Evolutionary conservation across 106 monocot species (phyloP).

Genomic region (Dendrobium huoshanense): DNA sequence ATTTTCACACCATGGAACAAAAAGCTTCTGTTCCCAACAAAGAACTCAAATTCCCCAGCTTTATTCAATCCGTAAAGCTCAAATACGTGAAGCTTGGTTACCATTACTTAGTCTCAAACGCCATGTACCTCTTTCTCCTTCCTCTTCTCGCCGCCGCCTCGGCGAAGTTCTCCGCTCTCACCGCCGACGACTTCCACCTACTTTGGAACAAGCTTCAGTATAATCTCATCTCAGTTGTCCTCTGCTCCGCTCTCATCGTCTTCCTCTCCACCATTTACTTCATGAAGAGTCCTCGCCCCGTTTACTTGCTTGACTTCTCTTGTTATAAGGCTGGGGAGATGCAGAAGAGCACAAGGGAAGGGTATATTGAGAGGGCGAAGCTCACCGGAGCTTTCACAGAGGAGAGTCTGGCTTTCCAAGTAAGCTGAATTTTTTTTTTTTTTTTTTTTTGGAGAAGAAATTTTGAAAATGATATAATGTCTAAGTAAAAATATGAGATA

Average conservation of each 20-base stretch:
- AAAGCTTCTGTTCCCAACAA: not conserved
- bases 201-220: slow-evolving; percentile 24
- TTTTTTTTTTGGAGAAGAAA: no score
- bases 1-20: not conserved
- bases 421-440: not conserved
- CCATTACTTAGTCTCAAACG: slow-evolving; percentile 35
- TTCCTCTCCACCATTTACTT: slow-evolving; percentile 13
- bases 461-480: no score
- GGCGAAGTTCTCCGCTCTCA: slow-evolving; percentile 17
- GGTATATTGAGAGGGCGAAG: slow-evolving; percentile 4
- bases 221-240: slow-evolving; percentile 18
- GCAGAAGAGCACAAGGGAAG: slow-evolving; percentile 6
- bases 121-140: slow-evolving; percentile 22
- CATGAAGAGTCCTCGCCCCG: slow-evolving; percentile 10
- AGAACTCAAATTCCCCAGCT: slow-evolving; percentile 5
- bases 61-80: slow-evolving; percentile 21
- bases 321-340: slow-evolving; percentile 17
- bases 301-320: slow-evolving; percentile 17
- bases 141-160: slow-evolving; percentile 14
- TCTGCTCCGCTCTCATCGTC: slow-evolving; percentile 13
- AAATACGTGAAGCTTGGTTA: slow-evolving; percentile 34
- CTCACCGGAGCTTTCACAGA: slow-evolving; percentile 15
- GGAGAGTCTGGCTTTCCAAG: slow-evolving; percentile 15
- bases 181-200: slow-evolving; percentile 12
- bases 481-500: no score